Evolutionary conservation across 345 rosid genomes (phyloP).

Genomic region (Arabidopsis arenosa): DNA sequence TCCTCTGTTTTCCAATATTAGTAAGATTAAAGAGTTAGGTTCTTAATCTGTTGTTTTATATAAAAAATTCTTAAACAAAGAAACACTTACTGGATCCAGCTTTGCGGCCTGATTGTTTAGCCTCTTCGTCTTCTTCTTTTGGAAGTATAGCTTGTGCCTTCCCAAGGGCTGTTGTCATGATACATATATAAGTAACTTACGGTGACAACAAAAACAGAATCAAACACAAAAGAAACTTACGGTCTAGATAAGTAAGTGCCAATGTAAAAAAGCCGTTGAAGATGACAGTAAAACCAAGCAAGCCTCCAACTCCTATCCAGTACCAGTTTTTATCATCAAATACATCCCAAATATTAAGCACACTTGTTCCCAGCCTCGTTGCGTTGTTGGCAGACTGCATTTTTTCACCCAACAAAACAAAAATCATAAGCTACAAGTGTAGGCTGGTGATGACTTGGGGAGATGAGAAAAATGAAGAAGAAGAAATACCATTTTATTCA

Average conservation of each 20-base stretch:
- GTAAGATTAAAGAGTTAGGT: background rate
- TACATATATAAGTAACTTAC: background rate
- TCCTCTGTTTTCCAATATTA: slow-evolving; percentile 50
- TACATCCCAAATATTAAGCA: slow-evolving; percentile 62
- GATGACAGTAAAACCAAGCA: slow-evolving; percentile 65
- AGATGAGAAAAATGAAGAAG: background rate
- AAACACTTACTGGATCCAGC: slow-evolving; percentile 20
- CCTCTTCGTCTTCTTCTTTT: slow-evolving; percentile 51
- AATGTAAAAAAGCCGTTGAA: slow-evolving; percentile 78
- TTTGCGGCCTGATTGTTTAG: background rate
- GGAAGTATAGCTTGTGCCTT: slow-evolving; percentile 72
- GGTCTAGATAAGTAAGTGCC: slow-evolving; percentile 66
- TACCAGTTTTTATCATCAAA: slow-evolving; percentile 70
- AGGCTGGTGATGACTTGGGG: background rate
- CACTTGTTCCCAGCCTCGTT: slow-evolving; percentile 60
- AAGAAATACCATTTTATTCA: slow-evolving; percentile 38
- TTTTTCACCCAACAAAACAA: background rate
- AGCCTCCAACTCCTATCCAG: slow-evolving; percentile 79
- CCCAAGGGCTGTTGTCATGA: slow-evolving; percentile 59
- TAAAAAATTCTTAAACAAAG: background rate
- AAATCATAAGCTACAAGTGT: background rate
- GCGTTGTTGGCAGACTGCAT: slow-evolving; percentile 58
- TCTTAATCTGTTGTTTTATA: background rate
- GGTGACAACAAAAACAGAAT: background rate
- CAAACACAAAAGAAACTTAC: slow-evolving; percentile 52